Evolutionary conservation across 2,329 filamentous ascomycete species (phyloP).

Genomic region (Rugonectria rugulosa): DNA sequence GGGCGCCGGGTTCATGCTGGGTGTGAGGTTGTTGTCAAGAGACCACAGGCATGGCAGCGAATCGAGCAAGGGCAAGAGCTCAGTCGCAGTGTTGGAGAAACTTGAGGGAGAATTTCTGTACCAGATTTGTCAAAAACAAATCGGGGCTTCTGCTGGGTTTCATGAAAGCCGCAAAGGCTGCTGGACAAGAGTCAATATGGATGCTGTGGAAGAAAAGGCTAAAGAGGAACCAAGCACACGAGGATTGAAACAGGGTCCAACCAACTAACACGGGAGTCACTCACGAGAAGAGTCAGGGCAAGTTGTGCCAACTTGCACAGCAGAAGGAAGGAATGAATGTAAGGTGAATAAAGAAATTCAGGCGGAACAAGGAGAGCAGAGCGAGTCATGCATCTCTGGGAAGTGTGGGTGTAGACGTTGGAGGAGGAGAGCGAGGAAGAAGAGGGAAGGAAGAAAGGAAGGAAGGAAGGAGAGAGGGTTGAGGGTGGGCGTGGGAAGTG

Average conservation of each 20-base stretch:
- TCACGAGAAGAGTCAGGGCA: slow-evolving; percentile 22
- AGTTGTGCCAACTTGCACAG: slow-evolving; percentile 8
- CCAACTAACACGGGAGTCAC: slow-evolving; percentile 39
- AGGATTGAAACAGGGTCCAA: slow-evolving; percentile 18
- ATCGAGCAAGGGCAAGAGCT: slow-evolving; percentile 16
- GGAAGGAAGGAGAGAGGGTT: slow-evolving; percentile 33
- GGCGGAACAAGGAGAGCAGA: slow-evolving; percentile 20
- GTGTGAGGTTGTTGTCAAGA: slow-evolving; percentile 34
- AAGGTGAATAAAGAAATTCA: slow-evolving; percentile 14
- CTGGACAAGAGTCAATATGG: slow-evolving; percentile 24
- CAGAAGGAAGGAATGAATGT: slow-evolving; percentile 7
- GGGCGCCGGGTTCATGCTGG: slow-evolving; percentile 36
- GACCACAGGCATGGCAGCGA: slow-evolving; percentile 37
- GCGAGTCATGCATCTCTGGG: slow-evolving; percentile 29
- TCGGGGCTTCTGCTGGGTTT: background rate
- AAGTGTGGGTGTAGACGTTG: slow-evolving; percentile 26
- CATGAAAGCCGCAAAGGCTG: slow-evolving; percentile 1
- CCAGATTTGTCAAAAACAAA: background rate
- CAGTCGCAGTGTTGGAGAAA: slow-evolving; percentile 23
- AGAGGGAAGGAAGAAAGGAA: slow-evolving; percentile 30
- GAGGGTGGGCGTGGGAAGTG: slow-evolving; percentile 24
- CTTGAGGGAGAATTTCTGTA: slow-evolving; percentile 10
- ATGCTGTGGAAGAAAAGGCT: slow-evolving; percentile 22
- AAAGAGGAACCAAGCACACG: slow-evolving; percentile 26
- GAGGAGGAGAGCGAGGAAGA: slow-evolving; percentile 30